phyloP scores from a whole-genome alignment of 1,284 basidiomycete genomes.

The Trametes polyzona region DNA sequence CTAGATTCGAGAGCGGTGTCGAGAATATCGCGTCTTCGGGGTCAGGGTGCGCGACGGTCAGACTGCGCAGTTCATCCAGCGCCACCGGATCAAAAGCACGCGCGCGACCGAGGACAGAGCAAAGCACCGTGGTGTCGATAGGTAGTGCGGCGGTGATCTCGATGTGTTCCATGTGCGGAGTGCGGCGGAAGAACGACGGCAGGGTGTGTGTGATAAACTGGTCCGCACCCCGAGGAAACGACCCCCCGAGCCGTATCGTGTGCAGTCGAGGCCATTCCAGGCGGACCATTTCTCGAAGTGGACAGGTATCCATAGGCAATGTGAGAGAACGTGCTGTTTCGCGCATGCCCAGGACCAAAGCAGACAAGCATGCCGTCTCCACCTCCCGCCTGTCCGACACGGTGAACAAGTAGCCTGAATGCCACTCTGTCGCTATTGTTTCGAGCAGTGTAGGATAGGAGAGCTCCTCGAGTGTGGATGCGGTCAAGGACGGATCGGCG shows the following conservation, averaged over 20 bases:
- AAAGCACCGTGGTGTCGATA: neutral
- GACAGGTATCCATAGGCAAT: neutral
- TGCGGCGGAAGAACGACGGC: neutral
- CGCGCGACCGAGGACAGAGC: neutral
- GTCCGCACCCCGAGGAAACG: neutral
- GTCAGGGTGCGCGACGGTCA: neutral
- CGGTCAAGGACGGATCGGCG: neutral
- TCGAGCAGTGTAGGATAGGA: neutral
- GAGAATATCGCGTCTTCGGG: neutral
- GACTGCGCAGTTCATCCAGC: neutral
- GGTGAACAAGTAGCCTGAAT: neutral
- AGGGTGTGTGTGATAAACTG: neutral
- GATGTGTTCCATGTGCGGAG: neutral
- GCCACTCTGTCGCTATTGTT: neutral
- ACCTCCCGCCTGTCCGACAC: neutral
- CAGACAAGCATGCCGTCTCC: neutral
- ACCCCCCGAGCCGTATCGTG: neutral
- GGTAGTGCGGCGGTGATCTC: neutral
- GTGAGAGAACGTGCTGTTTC: neutral
- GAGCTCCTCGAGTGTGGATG: neutral
- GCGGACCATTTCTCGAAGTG: neutral
- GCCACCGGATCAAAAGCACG: neutral
- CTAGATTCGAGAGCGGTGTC: neutral
- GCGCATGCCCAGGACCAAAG: neutral
- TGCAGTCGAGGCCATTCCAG: neutral